Evolutionary conservation across 805 yeast species (phyloP), one percentile per base, ranked within the genome.

Genomic region (Komagataella mondaviorum): DNA sequence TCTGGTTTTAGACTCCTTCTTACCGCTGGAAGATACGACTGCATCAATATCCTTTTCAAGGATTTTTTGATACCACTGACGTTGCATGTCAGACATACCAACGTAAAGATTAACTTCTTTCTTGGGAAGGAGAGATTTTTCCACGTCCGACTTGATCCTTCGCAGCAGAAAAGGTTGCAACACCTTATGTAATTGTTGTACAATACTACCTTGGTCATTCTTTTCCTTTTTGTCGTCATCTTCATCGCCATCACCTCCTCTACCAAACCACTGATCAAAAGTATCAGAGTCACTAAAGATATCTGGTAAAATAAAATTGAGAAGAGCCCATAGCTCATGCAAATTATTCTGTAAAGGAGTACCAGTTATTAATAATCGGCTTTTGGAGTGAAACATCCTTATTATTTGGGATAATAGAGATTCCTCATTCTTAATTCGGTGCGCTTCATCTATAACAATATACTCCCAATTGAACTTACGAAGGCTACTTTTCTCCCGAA

Each of bases 1-100:
- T 52, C 98, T 75, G 0, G 97, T 89, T 62, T 91, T 91, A 6
- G 91, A 89, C 64, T 91, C 98, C 52, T 95, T 75, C 65, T 88
- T 89, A 1, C 96, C 96, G n/a, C 85, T 84, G 3, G 96, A 88
- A 0, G 98, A 85, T 53, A 85, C 85, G 6, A 85, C 90, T 0
- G 93, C 93, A 68, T 85, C 91, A 44, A 85, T 76, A 63, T 85
- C 93, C 60, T 84, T 84, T 61, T 85, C 93, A 55, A 85, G 65
- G 51, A 85, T 75, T 61, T 81, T 81, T 60, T 83, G 83, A 63
- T 85, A 85, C 88, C 91, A 83, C 57, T 71, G 77, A 56, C 75
- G 77, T 65, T 85, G 95, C 88, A 85, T 83, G 16, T 77, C 78
- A 1, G 85, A 71, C 88, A 85, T 83, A 36, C 81, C 80, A 47